These are phyloP conservation scores for Lyophyllum semitale DNA, from an alignment of 768 basidiomycete genomes.

Conservation along the genomic window DNA sequence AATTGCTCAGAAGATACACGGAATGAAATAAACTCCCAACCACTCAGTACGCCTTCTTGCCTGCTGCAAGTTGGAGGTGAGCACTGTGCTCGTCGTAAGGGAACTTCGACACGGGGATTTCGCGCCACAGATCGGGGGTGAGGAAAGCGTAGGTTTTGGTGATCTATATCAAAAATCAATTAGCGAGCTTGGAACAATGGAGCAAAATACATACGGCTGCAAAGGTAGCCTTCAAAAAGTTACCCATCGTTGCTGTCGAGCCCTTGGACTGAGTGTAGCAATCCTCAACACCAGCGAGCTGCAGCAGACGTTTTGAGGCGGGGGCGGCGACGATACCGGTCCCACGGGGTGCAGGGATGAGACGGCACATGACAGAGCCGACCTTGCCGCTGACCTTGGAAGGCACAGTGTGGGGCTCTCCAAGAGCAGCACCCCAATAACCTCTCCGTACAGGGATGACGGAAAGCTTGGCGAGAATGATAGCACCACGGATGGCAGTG, in stretches of 20 bases:
- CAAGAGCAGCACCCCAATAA: conserved; percentile 99
- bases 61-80: conserved; percentile 81
- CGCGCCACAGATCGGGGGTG: conserved; percentile 96
- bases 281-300: conserved; percentile 97
- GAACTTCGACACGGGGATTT: conserved; percentile 86
- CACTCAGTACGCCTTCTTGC: conserved; percentile 71
- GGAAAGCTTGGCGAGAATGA: conserved; percentile 97
- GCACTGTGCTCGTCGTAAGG: conserved; percentile 96
- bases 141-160: conserved; percentile 99
- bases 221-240: conserved; percentile 98
- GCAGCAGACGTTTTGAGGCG: conserved; percentile 93
- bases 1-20: conserved; percentile 16
- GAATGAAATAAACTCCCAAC: conserved; percentile 8
- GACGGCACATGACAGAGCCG: conserved; percentile 98
- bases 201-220: conserved; percentile 61
- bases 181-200: neutral
- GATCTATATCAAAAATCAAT: conserved; percentile 53
- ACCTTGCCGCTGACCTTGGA: conserved; percentile 98
- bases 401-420: conserved; percentile 98
- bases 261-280: conserved; percentile 98
- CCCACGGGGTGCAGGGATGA: conserved; percentile 97
- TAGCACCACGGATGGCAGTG: conserved; percentile 98
- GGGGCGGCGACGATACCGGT: conserved; percentile 99
- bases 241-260: conserved; percentile 97
- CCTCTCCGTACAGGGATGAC: conserved; percentile 98